These are phyloP conservation scores for Phyllostachys edulis DNA, from an alignment of 176 grass and related monocot genomes.

Conservation along the genomic window DNA sequence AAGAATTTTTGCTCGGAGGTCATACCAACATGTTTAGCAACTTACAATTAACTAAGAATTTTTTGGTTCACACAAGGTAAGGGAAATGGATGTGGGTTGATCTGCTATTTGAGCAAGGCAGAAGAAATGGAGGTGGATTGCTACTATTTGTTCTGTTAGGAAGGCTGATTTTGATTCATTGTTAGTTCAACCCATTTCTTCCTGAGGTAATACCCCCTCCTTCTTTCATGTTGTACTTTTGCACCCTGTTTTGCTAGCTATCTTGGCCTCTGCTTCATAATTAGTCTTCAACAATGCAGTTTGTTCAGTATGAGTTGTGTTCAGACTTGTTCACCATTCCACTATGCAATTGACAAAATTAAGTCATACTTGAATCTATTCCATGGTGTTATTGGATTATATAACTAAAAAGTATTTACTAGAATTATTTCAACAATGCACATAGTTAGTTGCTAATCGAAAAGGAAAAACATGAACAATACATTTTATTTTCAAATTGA, in stretches of 20 bases:
- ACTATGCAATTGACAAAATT: not conserved
- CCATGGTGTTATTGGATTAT: not conserved
- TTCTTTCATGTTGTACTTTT: no score
- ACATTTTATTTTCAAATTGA: not conserved
- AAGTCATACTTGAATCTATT: not conserved
- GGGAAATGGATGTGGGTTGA: no score
- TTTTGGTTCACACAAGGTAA: no score
- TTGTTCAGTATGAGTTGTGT: not conserved
- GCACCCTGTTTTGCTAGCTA: not conserved
- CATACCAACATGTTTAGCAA: no score
- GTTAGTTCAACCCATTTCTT: no score
- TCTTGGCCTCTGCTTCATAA: not conserved
- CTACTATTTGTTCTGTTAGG: no score
- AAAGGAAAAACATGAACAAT: not conserved
- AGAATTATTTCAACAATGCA: not conserved
- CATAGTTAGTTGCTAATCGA: not conserved
- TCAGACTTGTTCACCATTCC: not conserved
- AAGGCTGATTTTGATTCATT: no score
- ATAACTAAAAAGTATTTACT: not conserved
- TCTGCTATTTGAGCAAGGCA: no score
- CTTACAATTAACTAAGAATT: no score
- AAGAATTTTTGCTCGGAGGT: conserved; percentile 35
- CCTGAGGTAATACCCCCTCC: no score
- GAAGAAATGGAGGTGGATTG: no score
- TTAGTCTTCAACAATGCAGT: not conserved